These are phyloP conservation scores for Myxozyma geophila DNA, from an alignment of 805 yeast genomes.

Conservation along the genomic window DNA sequence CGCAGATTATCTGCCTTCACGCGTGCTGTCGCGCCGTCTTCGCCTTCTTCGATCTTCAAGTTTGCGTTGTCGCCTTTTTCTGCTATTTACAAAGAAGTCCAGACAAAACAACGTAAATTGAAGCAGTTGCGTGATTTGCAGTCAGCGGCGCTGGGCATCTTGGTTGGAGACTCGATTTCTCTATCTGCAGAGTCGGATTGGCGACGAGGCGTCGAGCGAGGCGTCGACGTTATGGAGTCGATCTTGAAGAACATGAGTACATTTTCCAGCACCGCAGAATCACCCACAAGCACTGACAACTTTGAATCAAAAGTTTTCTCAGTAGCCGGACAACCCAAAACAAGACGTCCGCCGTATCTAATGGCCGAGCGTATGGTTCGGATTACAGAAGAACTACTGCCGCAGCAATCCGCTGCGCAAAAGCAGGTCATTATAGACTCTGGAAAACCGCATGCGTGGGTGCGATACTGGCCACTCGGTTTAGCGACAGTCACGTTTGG, in stretches of 20 bases:
- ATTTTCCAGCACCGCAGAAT: background rate
- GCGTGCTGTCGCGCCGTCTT: background rate
- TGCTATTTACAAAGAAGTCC: conserved; percentile 32
- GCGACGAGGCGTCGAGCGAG: conserved; percentile 32
- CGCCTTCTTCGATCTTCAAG: conserved; percentile 3
- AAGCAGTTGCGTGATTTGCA: conserved; percentile 35
- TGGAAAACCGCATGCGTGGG: conserved; percentile 49
- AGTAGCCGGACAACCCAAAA: background rate
- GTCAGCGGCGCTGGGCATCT: conserved; percentile 36
- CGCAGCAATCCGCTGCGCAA: conserved; percentile 27
- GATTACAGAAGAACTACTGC: conserved; percentile 28
- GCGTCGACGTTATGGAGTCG: conserved; percentile 28
- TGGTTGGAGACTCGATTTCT: conserved; percentile 34
- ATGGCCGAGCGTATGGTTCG: conserved; percentile 33
- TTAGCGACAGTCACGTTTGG: conserved; percentile 55
- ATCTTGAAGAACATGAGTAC: conserved; percentile 14
- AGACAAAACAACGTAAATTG: conserved; percentile 28
- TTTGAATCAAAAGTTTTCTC: conserved; percentile 22
- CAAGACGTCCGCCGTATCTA: conserved; percentile 17
- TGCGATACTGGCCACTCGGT: conserved; percentile 71
- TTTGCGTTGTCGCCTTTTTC: conserved; percentile 35
- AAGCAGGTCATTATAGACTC: conserved; percentile 19
- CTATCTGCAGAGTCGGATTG: conserved; percentile 28
- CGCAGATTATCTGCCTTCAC: conserved; percentile 2
- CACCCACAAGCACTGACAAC: background rate